Percentiles rank a stretch among this genome's conserved stretches.
phyloP scores from a whole-genome alignment of 148 eudicot species.

The Beta vulgaris region DNA sequence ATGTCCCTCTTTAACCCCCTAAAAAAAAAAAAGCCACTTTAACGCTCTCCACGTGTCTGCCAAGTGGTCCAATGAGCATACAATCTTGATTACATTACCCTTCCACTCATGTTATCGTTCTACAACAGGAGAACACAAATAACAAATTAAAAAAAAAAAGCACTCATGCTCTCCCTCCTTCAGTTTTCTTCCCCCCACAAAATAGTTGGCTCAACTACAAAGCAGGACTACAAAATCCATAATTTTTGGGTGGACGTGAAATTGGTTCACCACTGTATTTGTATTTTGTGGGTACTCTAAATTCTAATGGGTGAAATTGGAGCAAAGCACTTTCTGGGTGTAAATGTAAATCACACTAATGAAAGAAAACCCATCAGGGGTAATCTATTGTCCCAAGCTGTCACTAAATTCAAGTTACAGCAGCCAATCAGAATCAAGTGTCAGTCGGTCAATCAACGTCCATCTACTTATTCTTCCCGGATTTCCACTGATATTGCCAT shows the following conservation, averaged over 20 bases:
- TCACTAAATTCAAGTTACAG: constrained; percentile 22
- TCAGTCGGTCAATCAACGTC: constrained; percentile 35
- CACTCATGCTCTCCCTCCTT: neutral
- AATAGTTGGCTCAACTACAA: neutral
- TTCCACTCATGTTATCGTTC: too few species aligned
- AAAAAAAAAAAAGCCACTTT: too few species aligned
- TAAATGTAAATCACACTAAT: neutral
- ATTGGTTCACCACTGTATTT: too few species aligned
- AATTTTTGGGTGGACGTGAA: too few species aligned
- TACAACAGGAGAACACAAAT: too few species aligned
- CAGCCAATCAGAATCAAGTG: constrained; percentile 25
- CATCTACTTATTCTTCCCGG: constrained; percentile 61
- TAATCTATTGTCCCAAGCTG: constrained; percentile 5
- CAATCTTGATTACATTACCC: too few species aligned
- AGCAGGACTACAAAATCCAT: too few species aligned
- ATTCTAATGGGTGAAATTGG: constrained; percentile 12
- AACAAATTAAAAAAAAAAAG: too few species aligned
- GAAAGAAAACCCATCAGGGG: neutral
- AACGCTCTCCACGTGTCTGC: neutral
- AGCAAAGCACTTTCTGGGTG: neutral
- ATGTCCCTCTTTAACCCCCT: too few species aligned
- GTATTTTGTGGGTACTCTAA: too few species aligned
- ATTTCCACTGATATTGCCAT: constrained; percentile 73
- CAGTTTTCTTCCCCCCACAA: neutral
- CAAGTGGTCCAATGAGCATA: neutral